A percentile compares a stretch with the other conserved stretches of the same genome.
These are phyloP conservation scores for Sordaria brevicollis DNA, from an alignment of 495 filamentous ascomycete species.

Conservation along the genomic window DNA sequence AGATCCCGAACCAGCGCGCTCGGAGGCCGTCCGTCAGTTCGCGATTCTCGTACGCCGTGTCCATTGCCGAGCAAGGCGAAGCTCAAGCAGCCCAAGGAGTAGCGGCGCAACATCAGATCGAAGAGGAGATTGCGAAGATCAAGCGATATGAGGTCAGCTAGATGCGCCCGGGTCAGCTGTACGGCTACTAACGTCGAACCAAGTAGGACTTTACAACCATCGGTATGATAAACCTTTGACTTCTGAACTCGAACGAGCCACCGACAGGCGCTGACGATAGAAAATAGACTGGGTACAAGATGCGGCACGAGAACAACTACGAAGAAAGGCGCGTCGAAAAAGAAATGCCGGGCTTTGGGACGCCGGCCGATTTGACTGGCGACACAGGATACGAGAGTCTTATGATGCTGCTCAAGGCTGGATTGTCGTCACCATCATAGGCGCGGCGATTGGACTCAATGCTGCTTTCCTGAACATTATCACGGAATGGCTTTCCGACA, in stretches of 20 bases:
- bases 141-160: slow-evolving; percentile 77
- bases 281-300: slow-evolving; percentile 87
- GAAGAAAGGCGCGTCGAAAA: slow-evolving; percentile 64
- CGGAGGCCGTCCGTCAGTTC: slow-evolving; percentile 56
- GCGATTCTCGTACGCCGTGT: slow-evolving; percentile 60
- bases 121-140: slow-evolving; percentile 94
- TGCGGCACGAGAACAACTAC: slow-evolving; percentile 79
- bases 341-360: slow-evolving; percentile 68
- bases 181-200: neutral
- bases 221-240: slow-evolving; percentile 30
- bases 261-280: slow-evolving; percentile 1
- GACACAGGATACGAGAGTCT: slow-evolving; percentile 69
- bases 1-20: slow-evolving; percentile 26
- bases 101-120: slow-evolving; percentile 51
- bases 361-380: slow-evolving; percentile 65
- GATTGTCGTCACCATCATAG: slow-evolving; percentile 94
- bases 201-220: slow-evolving; percentile 78
- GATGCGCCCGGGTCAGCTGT: neutral
- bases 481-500: slow-evolving; percentile 93
- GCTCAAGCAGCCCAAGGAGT: slow-evolving; percentile 26
- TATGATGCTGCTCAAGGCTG: slow-evolving; percentile 97
- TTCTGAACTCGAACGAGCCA: neutral
- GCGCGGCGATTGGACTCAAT: slow-evolving; percentile 84
- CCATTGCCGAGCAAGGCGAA: slow-evolving; percentile 51
- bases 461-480: slow-evolving; percentile 91